These are phyloP conservation scores for Albophoma yamanashiensis DNA, from an alignment of 2,329 filamentous ascomycete species.

Conservation along the genomic window DNA sequence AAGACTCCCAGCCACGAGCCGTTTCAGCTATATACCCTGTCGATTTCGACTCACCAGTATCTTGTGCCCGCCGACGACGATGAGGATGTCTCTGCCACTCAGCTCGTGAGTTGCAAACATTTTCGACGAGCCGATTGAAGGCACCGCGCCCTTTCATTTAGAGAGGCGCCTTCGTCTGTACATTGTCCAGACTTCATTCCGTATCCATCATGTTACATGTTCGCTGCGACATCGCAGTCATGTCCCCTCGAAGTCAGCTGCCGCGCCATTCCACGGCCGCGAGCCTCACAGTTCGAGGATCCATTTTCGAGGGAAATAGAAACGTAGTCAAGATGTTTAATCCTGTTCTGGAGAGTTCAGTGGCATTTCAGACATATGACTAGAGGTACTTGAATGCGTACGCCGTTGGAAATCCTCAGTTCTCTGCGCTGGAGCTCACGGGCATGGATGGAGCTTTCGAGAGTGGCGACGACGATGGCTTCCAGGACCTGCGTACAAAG, in stretches of 20 bases:
- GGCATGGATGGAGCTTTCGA: background rate
- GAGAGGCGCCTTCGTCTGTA: too few relatives aligned
- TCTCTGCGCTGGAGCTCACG: background rate
- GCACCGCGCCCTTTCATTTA: background rate
- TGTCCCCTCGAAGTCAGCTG: background rate
- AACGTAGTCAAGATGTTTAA: too few relatives aligned
- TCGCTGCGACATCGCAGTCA: background rate
- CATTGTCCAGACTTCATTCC: background rate
- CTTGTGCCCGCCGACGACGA: background rate
- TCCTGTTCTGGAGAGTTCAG: too few relatives aligned
- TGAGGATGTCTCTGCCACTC: background rate
- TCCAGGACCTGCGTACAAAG: background rate
- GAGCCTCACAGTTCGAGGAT: too few relatives aligned
- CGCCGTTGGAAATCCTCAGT: background rate
- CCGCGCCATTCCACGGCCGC: too few relatives aligned
- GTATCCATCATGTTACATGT: background rate
- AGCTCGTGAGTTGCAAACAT: background rate
- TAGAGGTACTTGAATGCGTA: background rate
- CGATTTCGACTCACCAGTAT: background rate
- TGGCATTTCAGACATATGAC: background rate
- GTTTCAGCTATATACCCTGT: background rate
- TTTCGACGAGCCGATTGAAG: background rate
- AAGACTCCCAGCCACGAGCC: background rate
- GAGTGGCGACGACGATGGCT: background rate
- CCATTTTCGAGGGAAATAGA: background rate